Percentiles rank a stretch among this genome's conserved stretches.
These are phyloP conservation scores for Suhomyces emberorum DNA, from an alignment of 805 yeast genomes.

Conservation along the genomic window DNA sequence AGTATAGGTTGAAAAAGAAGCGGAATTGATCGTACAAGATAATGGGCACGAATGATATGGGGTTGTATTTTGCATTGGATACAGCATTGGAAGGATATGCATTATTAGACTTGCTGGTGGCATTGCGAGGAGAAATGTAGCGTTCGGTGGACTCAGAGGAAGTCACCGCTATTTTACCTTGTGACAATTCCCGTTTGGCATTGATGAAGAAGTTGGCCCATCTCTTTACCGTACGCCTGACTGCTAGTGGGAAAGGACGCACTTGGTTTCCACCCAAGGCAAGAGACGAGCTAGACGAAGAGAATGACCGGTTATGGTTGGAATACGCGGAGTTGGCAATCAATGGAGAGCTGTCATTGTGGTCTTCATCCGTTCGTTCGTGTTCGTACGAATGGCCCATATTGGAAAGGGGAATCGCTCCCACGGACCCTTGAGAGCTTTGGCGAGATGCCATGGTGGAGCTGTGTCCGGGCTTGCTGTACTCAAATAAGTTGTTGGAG, in stretches of 20 bases:
- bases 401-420: conserved; percentile 29
- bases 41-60: conserved; percentile 81
- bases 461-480: conserved; percentile 19
- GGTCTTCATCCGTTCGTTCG: conserved; percentile 8
- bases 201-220: conserved; percentile 17
- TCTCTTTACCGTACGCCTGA: conserved; percentile 10
- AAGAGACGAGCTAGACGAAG: conserved; percentile 16
- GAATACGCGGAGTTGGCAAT: conserved; percentile 18
- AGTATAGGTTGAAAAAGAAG: conserved; percentile 91
- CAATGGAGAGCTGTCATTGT: conserved; percentile 29
- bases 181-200: conserved; percentile 25
- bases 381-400: conserved; percentile 11
- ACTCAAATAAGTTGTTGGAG: conserved; percentile 35
- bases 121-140: conserved; percentile 34
- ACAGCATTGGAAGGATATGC: conserved; percentile 60
- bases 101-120: conserved; percentile 21
- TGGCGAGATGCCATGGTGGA: conserved; percentile 20
- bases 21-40: conserved; percentile 94
- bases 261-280: conserved; percentile 6
- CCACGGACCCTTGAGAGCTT: conserved; percentile 26
- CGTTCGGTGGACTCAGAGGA: conserved; percentile 24
- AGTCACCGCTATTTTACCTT: conserved; percentile 17
- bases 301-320: conserved; percentile 15
- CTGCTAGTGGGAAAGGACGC: conserved; percentile 8
- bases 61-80: conserved; percentile 91